Evolutionary conservation across 768 basidiomycete species (phyloP).

Genomic region (Pisolithus sp.): DNA sequence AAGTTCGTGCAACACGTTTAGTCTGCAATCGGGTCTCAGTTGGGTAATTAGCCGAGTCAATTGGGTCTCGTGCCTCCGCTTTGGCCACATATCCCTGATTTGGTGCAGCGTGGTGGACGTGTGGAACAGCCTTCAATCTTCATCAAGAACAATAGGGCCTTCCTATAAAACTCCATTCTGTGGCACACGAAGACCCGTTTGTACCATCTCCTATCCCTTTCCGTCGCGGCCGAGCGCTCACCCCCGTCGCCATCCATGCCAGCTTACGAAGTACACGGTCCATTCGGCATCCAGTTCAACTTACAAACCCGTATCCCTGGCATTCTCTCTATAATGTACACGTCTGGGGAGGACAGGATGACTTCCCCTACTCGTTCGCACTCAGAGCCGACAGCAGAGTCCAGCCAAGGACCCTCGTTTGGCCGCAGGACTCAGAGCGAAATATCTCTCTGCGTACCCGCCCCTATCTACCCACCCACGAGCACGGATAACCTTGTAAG

Average conservation of each 20-base stretch:
- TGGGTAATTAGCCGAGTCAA: no score
- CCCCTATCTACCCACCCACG: constrained; percentile 8
- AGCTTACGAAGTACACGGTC: constrained; percentile 16
- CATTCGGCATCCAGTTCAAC: constrained; percentile 15
- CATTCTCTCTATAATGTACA: constrained; percentile 6
- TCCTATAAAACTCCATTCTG: background rate
- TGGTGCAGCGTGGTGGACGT: no score
- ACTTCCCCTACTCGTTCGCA: constrained; percentile 13
- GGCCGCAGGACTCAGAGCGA: constrained; percentile 23
- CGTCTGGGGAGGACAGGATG: constrained; percentile 6
- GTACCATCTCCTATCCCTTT: background rate
- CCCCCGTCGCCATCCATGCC: constrained; percentile 10
- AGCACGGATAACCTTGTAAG: constrained; percentile 24
- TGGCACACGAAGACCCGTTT: background rate
- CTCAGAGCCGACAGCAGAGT: constrained; percentile 20
- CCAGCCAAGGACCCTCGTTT: constrained; percentile 17
- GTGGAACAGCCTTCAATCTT: no score
- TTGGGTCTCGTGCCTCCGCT: no score
- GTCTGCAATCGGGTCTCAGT: no score
- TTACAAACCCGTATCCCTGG: constrained; percentile 10
- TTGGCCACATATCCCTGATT: no score
- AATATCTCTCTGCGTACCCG: constrained; percentile 5
- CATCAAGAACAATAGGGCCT: no score
- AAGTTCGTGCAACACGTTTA: no score
- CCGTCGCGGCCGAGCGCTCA: background rate